Evolutionary conservation across 345 rosid genomes (phyloP).

Genomic region (Rhizophora mangle): DNA sequence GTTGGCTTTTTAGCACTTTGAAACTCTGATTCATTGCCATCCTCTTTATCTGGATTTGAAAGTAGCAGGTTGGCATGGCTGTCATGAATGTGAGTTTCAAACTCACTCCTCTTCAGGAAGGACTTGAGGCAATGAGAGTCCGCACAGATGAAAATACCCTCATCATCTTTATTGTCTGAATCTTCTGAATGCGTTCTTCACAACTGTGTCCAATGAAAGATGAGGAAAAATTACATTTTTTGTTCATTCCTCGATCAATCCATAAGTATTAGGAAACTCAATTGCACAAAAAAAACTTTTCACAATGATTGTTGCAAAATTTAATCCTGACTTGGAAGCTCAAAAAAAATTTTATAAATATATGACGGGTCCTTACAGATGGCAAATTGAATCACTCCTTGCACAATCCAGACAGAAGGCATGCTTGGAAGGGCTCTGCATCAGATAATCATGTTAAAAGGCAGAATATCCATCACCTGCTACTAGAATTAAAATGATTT

Average conservation of each 20-base stretch:
- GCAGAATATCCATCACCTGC: background rate
- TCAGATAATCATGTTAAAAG: background rate
- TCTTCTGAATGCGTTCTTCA: conserved; percentile 92
- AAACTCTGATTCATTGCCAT: conserved; percentile 65
- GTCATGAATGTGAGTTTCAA: conserved; percentile 70
- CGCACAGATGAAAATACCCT: conserved; percentile 93
- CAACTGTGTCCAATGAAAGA: conserved; percentile 46
- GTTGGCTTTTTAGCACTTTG: conserved; percentile 66
- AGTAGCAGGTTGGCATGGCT: conserved; percentile 63
- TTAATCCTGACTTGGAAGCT: too few relatives aligned
- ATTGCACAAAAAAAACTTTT: background rate
- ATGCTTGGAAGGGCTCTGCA: conserved; percentile 92
- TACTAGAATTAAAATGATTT: too few relatives aligned
- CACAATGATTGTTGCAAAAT: too few relatives aligned
- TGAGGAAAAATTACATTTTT: conserved; percentile 3
- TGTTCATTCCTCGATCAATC: conserved; percentile 1
- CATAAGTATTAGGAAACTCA: background rate
- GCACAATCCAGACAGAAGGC: conserved; percentile 94
- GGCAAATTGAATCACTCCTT: conserved; percentile 84
- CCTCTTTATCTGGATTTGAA: conserved; percentile 64
- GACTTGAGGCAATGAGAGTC: conserved; percentile 96
- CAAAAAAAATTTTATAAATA: too few relatives aligned
- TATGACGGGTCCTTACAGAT: conserved; percentile 55
- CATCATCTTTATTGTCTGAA: conserved; percentile 97
- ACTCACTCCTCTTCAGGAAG: conserved; percentile 72